A percentile compares a stretch with the other conserved stretches of the same genome.
These are phyloP conservation scores for Calonectria fujianensis DNA, from an alignment of 2,329 filamentous ascomycete genomes.

Conservation along the genomic window DNA sequence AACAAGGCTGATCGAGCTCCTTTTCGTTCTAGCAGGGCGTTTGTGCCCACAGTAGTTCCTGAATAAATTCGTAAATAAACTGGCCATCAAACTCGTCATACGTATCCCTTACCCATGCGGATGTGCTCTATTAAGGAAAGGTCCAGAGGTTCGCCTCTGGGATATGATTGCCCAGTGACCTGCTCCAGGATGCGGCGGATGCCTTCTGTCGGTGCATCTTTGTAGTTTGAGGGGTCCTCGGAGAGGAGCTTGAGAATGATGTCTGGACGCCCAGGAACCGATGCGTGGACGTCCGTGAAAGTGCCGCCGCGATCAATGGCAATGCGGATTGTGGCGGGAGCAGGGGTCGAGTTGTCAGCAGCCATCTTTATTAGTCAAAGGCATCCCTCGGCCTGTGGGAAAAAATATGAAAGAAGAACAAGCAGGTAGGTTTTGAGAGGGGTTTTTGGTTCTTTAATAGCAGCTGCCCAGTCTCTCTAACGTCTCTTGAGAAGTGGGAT, in stretches of 20 bases:
- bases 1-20: conserved; percentile 82
- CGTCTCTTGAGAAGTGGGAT: not conserved
- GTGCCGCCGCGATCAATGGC: conserved; percentile 67
- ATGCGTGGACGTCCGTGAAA: conserved; percentile 83
- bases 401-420: not conserved
- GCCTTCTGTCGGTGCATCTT: conserved; percentile 84
- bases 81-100: too few relatives aligned
- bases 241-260: conserved; percentile 83
- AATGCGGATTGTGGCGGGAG: conserved; percentile 53
- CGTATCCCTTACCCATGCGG: conserved; percentile 72
- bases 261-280: conserved; percentile 79
- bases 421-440: not conserved
- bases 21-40: conserved; percentile 82
- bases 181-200: conserved; percentile 70
- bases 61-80: too few relatives aligned
- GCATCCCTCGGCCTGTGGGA: conserved; percentile 8
- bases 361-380: conserved; percentile 28
- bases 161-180: conserved; percentile 56
- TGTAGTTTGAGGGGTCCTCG: conserved; percentile 81
- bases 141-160: conserved; percentile 58
- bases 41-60: conserved; percentile 83
- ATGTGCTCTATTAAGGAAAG: conserved; percentile 74
- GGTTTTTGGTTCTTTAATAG: not conserved
- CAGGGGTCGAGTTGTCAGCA: conserved; percentile 20
- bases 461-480: too few relatives aligned